Base-by-base conservation (phyloP, 1,139 yeast genomes). In the Yamadazyma oceani region DNA sequence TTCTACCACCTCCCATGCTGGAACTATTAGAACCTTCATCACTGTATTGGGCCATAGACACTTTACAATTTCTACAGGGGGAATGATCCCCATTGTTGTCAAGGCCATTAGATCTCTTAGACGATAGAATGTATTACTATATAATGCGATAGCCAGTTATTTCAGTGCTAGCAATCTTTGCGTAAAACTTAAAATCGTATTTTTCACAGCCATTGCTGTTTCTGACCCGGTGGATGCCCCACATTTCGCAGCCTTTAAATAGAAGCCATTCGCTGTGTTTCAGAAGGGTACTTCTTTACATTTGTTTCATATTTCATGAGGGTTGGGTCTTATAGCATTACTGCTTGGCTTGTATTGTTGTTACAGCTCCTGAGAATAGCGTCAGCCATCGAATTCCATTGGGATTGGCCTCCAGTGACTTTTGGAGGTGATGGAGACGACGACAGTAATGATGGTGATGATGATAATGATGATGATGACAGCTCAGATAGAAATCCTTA, bases 1-100 rank as follows among this genome's bases (percentile, higher is more conserved):
- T 26, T 75, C 75, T 23, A 66, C 76, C 28, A 78, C 86, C 1
- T 71, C 82, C 5, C 87, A 82, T 51, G 80, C 84, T 1, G 86
- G 85, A 3, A 75, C 79, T 16, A 78, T 80, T 25, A 58, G 80
- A 41, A 66, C 78, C 23, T 63, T 80, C 27, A 58, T 80, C 9
- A 64, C 73, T 21, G 85, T 74, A 1, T 52, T 73, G 25, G 71
- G 71, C 2, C 86, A 81, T 51, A 60, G 83, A 38, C 61, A 62
- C 32, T 81, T 78, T 51, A 66, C 78, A 13, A 67, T 81, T 31
- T 70, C 78, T 11, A 78, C 86, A 0, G 72, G 73, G 3, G 72
- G 71, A 6, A 76, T 81, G 79, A 69, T 81, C 17, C 86, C 86
- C 2, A 66, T 80, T 15, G 72, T 80, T 10, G 71, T 80, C 11